Evolutionary conservation across 2,329 filamentous ascomycete species (phyloP).

Genomic region (Claviceps africana): DNA sequence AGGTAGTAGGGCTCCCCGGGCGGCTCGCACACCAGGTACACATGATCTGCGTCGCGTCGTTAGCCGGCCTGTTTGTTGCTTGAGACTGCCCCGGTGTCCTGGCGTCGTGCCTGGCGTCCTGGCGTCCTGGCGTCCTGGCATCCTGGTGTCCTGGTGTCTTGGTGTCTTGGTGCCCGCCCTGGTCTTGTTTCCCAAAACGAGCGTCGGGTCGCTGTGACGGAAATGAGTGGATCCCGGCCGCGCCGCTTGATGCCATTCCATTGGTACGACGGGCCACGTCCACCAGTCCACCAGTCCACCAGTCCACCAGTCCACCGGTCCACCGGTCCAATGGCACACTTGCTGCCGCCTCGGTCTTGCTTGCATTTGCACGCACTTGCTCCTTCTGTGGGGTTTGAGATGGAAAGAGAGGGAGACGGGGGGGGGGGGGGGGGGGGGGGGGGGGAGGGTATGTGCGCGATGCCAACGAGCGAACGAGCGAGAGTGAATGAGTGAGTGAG

Average conservation of each 20-base stretch:
- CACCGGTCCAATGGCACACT: neutral
- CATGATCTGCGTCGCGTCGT: conserved; percentile 42
- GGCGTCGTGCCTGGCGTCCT: no score
- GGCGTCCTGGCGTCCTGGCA: no score
- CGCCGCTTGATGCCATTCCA: conserved; percentile 6
- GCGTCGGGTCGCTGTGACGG: neutral
- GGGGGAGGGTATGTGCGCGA: no score
- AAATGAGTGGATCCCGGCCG: conserved; percentile 5
- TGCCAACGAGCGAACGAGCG: neutral
- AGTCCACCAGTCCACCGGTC: neutral
- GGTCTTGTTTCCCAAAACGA: conserved; percentile 2
- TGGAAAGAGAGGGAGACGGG: neutral
- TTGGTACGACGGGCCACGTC: neutral
- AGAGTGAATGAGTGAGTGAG: neutral
- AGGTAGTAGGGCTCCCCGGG: conserved; percentile 97
- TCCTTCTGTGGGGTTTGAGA: neutral
- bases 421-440: neutral
- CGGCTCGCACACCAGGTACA: conserved; percentile 93
- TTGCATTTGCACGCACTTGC: conserved; percentile 2
- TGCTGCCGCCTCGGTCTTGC: no score
- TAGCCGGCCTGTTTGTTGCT: conserved; percentile 6
- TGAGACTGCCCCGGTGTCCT: conserved; percentile 3
- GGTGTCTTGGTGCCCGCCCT: no score
- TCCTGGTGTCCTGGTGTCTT: no score
- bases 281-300: neutral